Conservation (phyloP, 2,329 filamentous ascomycete species). For the Botrytis squamosa region DNA sequence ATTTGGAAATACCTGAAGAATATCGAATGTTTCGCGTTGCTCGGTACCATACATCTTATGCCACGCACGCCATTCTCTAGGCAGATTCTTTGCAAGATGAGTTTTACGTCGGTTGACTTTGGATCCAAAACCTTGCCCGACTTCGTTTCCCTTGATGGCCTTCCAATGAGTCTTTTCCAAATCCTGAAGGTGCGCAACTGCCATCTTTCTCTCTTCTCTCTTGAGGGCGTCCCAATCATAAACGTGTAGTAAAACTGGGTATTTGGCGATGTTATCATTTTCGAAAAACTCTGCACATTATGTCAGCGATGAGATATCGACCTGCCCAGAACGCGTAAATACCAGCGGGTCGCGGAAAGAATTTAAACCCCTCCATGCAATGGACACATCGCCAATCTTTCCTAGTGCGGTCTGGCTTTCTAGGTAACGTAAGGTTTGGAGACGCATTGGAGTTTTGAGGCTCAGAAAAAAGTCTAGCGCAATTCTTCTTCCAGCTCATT, state of each 20-base stretch:
- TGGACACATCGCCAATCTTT: background rate
- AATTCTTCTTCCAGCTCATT: background rate
- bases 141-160: background rate
- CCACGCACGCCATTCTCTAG: background rate
- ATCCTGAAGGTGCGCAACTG: background rate
- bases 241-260: background rate
- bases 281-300: background rate
- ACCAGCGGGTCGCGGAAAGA: background rate
- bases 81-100: background rate
- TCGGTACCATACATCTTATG: background rate
- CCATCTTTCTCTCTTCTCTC: background rate
- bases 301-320: background rate
- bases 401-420: background rate
- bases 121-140: background rate
- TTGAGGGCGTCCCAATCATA: background rate
- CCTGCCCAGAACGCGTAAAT: background rate
- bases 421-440: background rate
- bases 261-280: background rate
- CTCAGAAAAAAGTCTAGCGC: background rate
- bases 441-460: too few relatives aligned
- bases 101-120: background rate
- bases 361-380: background rate
- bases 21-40: background rate
- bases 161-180: background rate
- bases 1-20: background rate